Evolutionary conservation across 2,329 filamentous ascomycete species (phyloP).

Genomic region (Penicillium sp.): DNA sequence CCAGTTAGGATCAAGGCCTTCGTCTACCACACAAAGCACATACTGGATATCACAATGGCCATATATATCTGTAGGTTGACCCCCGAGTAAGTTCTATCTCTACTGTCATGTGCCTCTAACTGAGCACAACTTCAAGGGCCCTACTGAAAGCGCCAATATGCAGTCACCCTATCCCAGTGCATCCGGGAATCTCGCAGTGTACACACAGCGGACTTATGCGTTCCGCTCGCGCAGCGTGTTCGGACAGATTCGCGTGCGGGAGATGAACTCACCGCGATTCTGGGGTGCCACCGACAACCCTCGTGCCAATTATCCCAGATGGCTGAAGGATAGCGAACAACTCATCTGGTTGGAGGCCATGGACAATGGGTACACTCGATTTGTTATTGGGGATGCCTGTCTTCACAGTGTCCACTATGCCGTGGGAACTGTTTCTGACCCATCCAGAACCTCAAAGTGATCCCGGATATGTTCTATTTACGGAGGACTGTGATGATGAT

Average conservation of each 20-base stretch:
- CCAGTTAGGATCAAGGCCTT: no score
- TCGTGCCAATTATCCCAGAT: neutral
- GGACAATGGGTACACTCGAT: slow-evolving; percentile 46
- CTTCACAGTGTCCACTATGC: slow-evolving; percentile 41
- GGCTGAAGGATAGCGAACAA: slow-evolving; percentile 14
- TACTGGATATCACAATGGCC: no score
- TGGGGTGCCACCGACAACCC: neutral
- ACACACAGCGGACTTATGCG: neutral
- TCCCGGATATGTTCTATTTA: slow-evolving; percentile 38
- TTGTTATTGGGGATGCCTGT: slow-evolving; percentile 44
- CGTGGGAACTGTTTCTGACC: slow-evolving; percentile 45
- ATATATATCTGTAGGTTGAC: no score
- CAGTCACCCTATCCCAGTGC: neutral
- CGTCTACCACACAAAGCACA: no score
- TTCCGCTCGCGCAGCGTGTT: neutral
- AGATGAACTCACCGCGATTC: neutral
- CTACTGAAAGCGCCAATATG: neutral
- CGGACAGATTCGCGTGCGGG: neutral
- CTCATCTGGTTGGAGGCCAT: no score
- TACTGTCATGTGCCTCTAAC: no score
- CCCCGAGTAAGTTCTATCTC: no score
- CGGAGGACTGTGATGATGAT: slow-evolving; percentile 34
- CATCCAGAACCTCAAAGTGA: slow-evolving; percentile 47
- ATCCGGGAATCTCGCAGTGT: neutral
- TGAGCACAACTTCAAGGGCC: no score